phyloP scores from a whole-genome alignment of 257 asterid genomes.

The Jacaranda copaia region DNA sequence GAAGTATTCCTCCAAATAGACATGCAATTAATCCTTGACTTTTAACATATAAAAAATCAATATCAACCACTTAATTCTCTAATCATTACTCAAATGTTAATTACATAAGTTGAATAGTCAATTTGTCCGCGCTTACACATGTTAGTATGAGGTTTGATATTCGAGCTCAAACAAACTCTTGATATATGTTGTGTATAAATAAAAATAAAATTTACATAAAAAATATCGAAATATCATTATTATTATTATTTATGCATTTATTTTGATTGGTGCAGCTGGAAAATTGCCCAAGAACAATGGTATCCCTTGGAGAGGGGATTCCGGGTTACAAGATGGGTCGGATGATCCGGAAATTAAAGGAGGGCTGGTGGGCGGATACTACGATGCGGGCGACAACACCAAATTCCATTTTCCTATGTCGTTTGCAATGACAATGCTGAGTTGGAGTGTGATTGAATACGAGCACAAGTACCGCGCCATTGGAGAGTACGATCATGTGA shows the following conservation, averaged over 20 bases:
- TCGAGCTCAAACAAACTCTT: too few species aligned
- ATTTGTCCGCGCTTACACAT: too few species aligned
- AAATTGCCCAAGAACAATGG: conserved; percentile 71
- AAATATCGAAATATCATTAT: not conserved
- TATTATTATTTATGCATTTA: too few species aligned
- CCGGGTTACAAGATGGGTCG: conserved; percentile 82
- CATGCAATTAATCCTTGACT: too few species aligned
- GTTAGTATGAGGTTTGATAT: too few species aligned
- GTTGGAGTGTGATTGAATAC: conserved; percentile 93
- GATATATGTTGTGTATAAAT: too few species aligned
- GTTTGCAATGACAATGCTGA: conserved; percentile 90
- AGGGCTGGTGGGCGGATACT: conserved; percentile 89
- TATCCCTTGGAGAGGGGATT: conserved; percentile 80
- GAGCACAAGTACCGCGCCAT: conserved; percentile 76
- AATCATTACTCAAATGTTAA: too few species aligned
- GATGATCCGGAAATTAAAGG: conserved; percentile 62
- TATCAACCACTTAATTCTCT: too few species aligned
- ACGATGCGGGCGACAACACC: conserved; percentile 86
- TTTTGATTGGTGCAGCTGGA: conserved; percentile 69
- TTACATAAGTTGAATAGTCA: too few species aligned
- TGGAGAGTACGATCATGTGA: conserved; percentile 74
- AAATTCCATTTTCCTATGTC: conserved; percentile 91
- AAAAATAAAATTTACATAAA: too few species aligned
- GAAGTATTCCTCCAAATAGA: not conserved
- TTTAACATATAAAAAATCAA: not conserved